Base-by-base conservation (phyloP, 257 asterid species). In the Hygrophila difformis region DNA sequence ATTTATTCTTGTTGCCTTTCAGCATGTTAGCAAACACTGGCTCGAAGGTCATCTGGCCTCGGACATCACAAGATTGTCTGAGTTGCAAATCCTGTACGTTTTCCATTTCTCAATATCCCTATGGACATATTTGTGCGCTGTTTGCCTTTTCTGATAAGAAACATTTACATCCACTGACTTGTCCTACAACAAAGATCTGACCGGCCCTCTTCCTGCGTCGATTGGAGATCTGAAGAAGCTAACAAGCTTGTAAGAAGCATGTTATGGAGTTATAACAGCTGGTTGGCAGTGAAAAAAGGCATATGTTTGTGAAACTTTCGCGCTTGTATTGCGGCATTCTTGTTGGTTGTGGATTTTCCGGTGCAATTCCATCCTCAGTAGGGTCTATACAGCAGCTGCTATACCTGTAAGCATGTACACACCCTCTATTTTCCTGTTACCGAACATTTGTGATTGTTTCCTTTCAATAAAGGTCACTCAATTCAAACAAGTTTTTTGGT, bases 331-430 rank as follows among this genome's bases (percentile, higher is more conserved):
- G 60, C 88, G 85, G 98, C 60, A 64, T 70, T 43, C 77, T 85
- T 7, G 71, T 73, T 33, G 94, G 94, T 17, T 85, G 98, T 59
- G 73, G 94, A 44, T 89, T 89, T 65, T 57, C 69, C 14, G 93
- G 96, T 59, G 58, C 36, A 6, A 74, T 91, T 55, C 96, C 98
- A 7, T 18, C 69, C 43, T 51, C 87, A 12, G 76, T 91, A 28
- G 98, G 98, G 57, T 70, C 81, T 47, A 70, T 91, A 18, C 67
- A 56, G 39, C 56, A 59, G 52, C 69, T 91, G 58, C 68, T 55
- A 55, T 73, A 10, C 60, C 72, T 91, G 98, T 91, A 80, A 85
- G 93, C 14, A 61, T 35, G 2, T 10, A 2, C 3, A 5, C 12
- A 2, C 10, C 10, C 6, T 33, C 2, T 9, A 33, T 33, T 9